phyloP scores from a whole-genome alignment of 2,329 filamentous ascomycete species.

The Calonectria multiphialidica region DNA sequence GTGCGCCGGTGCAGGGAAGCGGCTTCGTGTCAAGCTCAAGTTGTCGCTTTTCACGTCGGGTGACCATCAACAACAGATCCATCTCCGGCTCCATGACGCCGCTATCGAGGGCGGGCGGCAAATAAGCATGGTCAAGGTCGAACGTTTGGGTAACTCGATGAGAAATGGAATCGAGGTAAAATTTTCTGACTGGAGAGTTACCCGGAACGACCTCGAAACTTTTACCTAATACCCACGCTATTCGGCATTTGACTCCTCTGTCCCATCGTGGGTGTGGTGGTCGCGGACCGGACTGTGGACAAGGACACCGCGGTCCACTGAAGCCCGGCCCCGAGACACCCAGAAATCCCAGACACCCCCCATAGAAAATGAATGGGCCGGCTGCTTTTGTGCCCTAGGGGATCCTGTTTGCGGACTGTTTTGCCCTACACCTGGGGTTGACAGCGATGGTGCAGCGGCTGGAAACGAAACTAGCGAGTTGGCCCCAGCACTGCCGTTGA shows the following conservation, averaged over 20 bases:
- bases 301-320: constrained; percentile 7
- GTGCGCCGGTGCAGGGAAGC: constrained; percentile 15
- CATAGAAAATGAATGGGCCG: constrained; percentile 11
- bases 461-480: too few species aligned
- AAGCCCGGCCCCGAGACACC: constrained; percentile 1
- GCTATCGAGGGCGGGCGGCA: constrained; percentile 41
- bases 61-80: constrained; percentile 37
- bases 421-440: too few species aligned
- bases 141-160: constrained; percentile 44
- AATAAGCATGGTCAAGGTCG: constrained; percentile 35
- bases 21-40: constrained; percentile 9
- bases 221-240: constrained; percentile 53
- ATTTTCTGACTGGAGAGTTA: constrained; percentile 51
- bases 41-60: constrained; percentile 35
- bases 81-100: constrained; percentile 39
- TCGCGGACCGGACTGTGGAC: constrained; percentile 15
- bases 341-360: constrained; percentile 10
- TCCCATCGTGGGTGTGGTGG: constrained; percentile 36
- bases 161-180: constrained; percentile 50
- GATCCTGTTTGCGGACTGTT: too few species aligned
- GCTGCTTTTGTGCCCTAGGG: background rate
- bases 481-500: background rate
- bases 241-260: constrained; percentile 44
- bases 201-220: constrained; percentile 42
- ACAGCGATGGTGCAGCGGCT: too few species aligned